A percentile compares a stretch with the other conserved stretches of the same genome.
Evolutionary conservation across 1,139 yeast genomes (phyloP).

Genomic region (Schizosaccharomyces versatilis): DNA sequence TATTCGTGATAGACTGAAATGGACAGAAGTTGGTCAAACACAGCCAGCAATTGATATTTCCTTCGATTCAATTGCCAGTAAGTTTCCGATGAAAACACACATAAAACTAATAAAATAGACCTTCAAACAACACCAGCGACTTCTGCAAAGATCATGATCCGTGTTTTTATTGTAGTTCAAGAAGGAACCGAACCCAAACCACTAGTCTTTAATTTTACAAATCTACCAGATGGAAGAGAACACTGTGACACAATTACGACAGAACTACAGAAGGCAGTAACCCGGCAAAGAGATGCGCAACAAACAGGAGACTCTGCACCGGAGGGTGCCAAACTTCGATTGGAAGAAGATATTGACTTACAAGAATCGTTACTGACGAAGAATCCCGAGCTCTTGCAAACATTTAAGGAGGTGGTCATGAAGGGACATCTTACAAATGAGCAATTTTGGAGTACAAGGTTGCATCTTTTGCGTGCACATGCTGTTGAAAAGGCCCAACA

Average conservation of each 20-base stretch:
- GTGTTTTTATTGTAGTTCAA: neutral
- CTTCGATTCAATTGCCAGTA: constrained; percentile 2
- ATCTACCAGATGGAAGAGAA: neutral
- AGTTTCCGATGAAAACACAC: neutral
- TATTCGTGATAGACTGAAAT: neutral
- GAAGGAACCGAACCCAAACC: constrained; percentile 3
- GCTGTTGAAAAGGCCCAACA: constrained; percentile 70
- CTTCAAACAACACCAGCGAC: constrained; percentile 2
- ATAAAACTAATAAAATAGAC: neutral
- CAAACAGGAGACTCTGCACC: neutral
- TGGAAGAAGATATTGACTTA: constrained; percentile 32
- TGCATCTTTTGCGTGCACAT: constrained; percentile 59
- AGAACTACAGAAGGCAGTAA: neutral
- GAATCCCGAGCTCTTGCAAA: constrained; percentile 45
- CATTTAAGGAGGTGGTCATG: constrained; percentile 77
- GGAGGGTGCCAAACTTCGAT: neutral
- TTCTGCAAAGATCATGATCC: neutral
- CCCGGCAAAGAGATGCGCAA: neutral
- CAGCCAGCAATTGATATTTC: neutral
- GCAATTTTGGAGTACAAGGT: constrained; percentile 73
- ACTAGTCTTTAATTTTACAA: constrained; percentile 1
- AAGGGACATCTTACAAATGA: constrained; percentile 40
- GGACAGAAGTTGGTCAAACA: neutral
- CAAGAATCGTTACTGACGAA: constrained; percentile 60
- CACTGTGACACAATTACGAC: constrained; percentile 1